Percentiles rank a stretch among this genome's conserved stretches.
phyloP scores from a whole-genome alignment of 129 eudicot species.

The Lactuca saligna region DNA sequence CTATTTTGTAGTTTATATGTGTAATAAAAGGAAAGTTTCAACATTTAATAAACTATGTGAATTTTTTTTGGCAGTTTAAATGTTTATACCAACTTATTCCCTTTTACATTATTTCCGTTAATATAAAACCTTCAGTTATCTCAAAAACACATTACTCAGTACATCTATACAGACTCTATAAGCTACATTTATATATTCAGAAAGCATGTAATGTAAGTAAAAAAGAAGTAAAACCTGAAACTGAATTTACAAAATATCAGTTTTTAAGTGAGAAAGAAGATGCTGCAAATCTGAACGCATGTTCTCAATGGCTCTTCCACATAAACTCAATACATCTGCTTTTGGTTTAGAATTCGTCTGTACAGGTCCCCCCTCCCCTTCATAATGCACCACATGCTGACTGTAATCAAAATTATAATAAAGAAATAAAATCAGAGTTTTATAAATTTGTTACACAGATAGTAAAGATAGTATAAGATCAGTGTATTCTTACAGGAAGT shows the following conservation, averaged over 20 bases:
- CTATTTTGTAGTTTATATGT: neutral
- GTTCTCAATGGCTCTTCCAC: conserved; percentile 61
- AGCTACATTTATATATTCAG: neutral
- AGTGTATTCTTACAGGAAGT: conserved; percentile 63
- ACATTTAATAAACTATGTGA: neutral
- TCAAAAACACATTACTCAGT: neutral
- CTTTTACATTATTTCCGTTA: neutral
- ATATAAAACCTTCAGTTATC: no score
- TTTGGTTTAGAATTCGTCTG: conserved; percentile 67
- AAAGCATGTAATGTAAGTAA: neutral
- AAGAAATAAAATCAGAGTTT: neutral
- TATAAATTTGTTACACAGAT: neutral
- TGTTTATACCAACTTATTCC: no score
- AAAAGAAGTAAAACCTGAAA: neutral
- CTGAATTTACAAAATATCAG: conserved; percentile 33
- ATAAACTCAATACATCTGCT: conserved; percentile 61
- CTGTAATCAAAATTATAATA: conserved; percentile 22
- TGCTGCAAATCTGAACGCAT: conserved; percentile 70
- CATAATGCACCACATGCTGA: conserved; percentile 76
- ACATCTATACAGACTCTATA: neutral
- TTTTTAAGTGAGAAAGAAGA: conserved; percentile 65
- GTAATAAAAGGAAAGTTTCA: neutral
- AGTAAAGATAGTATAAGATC: neutral
- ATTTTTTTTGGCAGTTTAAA: no score
- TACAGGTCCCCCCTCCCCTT: conserved; percentile 86